Percentiles rank a stretch among this genome's conserved stretches.
These are phyloP conservation scores for Cutaneotrichosporon sp. DNA, from an alignment of 1,284 basidiomycete genomes.

Conservation along the genomic window DNA sequence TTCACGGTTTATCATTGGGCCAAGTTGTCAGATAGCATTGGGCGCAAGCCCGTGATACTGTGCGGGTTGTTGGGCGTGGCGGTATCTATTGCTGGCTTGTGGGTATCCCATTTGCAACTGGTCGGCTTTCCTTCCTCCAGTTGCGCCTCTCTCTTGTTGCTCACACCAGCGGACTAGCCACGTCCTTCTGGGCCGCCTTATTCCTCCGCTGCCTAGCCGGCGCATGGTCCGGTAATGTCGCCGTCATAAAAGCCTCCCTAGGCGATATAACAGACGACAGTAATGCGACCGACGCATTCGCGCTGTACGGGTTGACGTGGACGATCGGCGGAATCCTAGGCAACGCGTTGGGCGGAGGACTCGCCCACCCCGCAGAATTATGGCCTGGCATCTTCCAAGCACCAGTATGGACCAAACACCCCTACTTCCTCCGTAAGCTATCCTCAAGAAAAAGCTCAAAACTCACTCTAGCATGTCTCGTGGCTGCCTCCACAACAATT, in stretches of 20 bases:
- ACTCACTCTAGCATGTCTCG: conserved; percentile 47
- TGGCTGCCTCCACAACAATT: conserved; percentile 49
- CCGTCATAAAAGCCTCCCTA: conserved; percentile 47
- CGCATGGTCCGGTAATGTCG: conserved; percentile 50
- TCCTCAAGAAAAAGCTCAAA: background rate
- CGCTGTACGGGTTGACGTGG: conserved; percentile 52
- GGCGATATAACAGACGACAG: conserved; percentile 52
- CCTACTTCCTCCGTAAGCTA: conserved; percentile 54
- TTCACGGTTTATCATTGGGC: conserved; percentile 53
- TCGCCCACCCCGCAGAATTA: conserved; percentile 54
- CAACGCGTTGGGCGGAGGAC: conserved; percentile 41
- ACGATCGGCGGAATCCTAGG: conserved; percentile 48
- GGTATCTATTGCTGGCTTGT: conserved; percentile 28
- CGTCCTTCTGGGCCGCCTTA: conserved; percentile 46
- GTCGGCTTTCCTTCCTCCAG: too few species aligned
- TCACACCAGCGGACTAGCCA: conserved; percentile 41
- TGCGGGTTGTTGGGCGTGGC: conserved; percentile 45
- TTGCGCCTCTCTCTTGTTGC: background rate
- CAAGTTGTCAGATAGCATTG: conserved; percentile 46
- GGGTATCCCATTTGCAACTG: too few species aligned
- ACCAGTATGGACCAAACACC: conserved; percentile 49
- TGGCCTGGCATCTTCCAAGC: conserved; percentile 52
- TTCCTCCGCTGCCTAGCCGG: conserved; percentile 42
- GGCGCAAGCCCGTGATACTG: conserved; percentile 47
- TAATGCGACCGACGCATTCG: conserved; percentile 51